Base-by-base conservation (phyloP, 1,139 yeast species). In the Hansenula lynferdii region DNA sequence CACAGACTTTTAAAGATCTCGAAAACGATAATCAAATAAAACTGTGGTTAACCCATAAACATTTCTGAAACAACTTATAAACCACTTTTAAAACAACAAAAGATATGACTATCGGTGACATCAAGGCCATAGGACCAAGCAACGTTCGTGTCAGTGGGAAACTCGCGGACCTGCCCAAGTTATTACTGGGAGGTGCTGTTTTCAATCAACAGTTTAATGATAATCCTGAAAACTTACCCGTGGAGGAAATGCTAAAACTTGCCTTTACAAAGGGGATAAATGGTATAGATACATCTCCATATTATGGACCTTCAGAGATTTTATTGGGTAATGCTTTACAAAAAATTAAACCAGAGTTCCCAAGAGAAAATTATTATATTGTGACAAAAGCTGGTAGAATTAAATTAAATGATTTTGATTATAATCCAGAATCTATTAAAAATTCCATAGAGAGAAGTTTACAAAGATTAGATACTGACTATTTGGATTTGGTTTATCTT, bases 201-300 rank as follows among this genome's bases (percentile, higher is more conserved):
- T 80, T 87, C 67, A 86, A 85, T 60, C 70, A 76, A 17, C 94
- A 82, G 53, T 89, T 86, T 64, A 75, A 80, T 42, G 75, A 70
- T 12, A 70, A 82, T 48, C 95, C 96, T 0, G 66, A 66, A 36
- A 54, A 63, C 0, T 50, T 85, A 29, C 81, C 87, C 2, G 70
- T 80, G 11, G 65, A 64, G 5, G 77, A 72, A 1, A 73, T 90
- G 39, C 55, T 90, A 20, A 59, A 64, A 35, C 54, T 61, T 16
- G 95, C 92, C 0, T 81, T 87, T 51, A 62, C 66, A 18, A 58
- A 68, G 20, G 97, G 96, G 0, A 66, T 86, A 43, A 72, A 73
- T 37, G 94, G 95, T 2, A 66, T 90, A 31, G 97, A 92, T 56
- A 87, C 96, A 0, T 84, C 96, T 0, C 96, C 97, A 3, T 90